Conservation (phyloP, 805 yeast species). For the Lipomyces starkeyi region DNA sequence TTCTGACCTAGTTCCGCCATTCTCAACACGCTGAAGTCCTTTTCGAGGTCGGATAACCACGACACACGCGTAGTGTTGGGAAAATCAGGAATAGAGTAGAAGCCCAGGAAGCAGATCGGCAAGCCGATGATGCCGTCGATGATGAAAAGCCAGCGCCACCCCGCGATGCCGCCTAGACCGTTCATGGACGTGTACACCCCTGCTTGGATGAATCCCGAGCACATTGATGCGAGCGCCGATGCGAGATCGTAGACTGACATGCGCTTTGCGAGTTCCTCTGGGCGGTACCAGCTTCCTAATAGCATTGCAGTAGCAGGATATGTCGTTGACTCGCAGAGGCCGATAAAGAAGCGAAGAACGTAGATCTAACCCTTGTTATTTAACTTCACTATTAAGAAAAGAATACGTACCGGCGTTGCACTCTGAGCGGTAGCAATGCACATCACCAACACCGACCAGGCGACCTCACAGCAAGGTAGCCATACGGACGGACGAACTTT, state of each 20-base stretch:
- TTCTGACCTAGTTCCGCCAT: constrained; percentile 20
- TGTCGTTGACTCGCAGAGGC: constrained; percentile 71
- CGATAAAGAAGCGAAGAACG: constrained; percentile 68
- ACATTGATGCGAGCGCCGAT: constrained; percentile 51
- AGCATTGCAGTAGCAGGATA: constrained; percentile 55
- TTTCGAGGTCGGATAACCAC: constrained; percentile 13
- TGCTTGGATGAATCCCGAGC: constrained; percentile 59
- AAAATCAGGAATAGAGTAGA: constrained; percentile 53
- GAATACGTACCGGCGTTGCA: constrained; percentile 46
- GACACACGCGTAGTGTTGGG: constrained; percentile 13
- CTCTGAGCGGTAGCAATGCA: constrained; percentile 57
- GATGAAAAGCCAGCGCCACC: constrained; percentile 50
- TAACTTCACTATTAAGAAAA: not conserved
- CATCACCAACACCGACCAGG: constrained; percentile 71
- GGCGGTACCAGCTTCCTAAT: constrained; percentile 62
- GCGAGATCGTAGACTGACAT: constrained; percentile 51
- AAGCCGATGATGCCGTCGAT: constrained; percentile 58
- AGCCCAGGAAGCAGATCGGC: constrained; percentile 49
- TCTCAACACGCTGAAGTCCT: constrained; percentile 14
- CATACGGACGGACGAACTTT: constrained; percentile 43
- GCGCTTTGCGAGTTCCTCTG: constrained; percentile 57
- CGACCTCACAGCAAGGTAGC: constrained; percentile 62
- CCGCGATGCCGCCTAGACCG: constrained; percentile 40
- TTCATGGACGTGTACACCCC: constrained; percentile 46
- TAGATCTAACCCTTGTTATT: constrained; percentile 49